These are phyloP conservation scores for Maudiozyma saulgeensis DNA, from an alignment of 805 yeast species.

Conservation along the genomic window DNA sequence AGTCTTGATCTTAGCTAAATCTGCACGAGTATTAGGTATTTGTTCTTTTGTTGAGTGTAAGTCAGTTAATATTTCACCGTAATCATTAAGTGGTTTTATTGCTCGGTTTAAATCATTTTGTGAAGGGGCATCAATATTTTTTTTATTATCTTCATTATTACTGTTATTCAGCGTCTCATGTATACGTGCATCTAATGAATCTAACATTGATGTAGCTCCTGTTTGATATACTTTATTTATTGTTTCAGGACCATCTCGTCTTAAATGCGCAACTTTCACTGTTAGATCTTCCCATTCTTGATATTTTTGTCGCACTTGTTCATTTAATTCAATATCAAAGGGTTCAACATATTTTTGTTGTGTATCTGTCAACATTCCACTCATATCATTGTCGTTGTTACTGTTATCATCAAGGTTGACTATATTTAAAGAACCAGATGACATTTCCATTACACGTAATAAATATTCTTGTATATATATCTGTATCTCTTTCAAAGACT, in stretches of 20 bases:
- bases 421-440: constrained; percentile 45
- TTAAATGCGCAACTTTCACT: constrained; percentile 42
- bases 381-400: constrained; percentile 2
- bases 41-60: constrained; percentile 8
- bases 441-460: constrained; percentile 38
- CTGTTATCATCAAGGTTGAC: constrained; percentile 39
- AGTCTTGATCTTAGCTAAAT: constrained; percentile 22
- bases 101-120: background rate
- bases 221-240: constrained; percentile 31
- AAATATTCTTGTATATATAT: constrained; percentile 18
- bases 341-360: constrained; percentile 44
- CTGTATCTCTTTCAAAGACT: constrained; percentile 7
- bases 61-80: background rate
- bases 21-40: constrained; percentile 22
- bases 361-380: constrained; percentile 13
- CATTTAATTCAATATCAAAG: constrained; percentile 57
- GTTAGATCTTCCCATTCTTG: constrained; percentile 55
- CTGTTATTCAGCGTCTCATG: constrained; percentile 3
- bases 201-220: constrained; percentile 20
- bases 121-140: background rate
- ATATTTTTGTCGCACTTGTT: constrained; percentile 45
- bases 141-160: background rate
- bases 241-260: constrained; percentile 43
- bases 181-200: constrained; percentile 18
- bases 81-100: background rate